Base-by-base conservation (phyloP, 139 green algal species). In the Mesotaenium endlicherianum region DNA sequence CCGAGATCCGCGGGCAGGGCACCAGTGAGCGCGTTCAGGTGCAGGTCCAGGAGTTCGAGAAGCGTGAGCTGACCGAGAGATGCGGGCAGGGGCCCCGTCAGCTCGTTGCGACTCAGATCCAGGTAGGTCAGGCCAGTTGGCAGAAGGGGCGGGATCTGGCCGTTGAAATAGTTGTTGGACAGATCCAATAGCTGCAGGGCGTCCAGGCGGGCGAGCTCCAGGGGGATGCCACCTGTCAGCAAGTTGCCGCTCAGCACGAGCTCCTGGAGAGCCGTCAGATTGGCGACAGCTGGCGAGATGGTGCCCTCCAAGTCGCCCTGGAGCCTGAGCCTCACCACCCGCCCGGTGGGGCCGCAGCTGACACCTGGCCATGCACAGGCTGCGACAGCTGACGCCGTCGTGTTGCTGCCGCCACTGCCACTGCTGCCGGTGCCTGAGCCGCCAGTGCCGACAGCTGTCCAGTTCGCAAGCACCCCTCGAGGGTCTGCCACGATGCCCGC, bases 121-220 rank as follows among this genome's bases (percentile, higher is more conserved):
- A 82, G 59, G 0, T 38, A 0, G 1, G 71, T 0, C 17, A 82
- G 75, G n/a, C n/a, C n/a, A n/a, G n/a, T 49, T 69, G 11, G 16
- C 39, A 42, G 41, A 6, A 20, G 17, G 43, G 74, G 14, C 3
- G 74, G 74, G 39, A 71, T 70, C 41, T 31, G 6, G 36, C 74
- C 74, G 17, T 3, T 81, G 5, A 81, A 42, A 17, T 38, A 36
- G 74, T 81, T 81, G 14, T 81, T 11, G 43, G 30, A 30, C 11
- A 81, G 41, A 6, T 81, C 26, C 8, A 81, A 72, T 26, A 34
- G 20, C 50, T 26, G 50, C 20, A 64, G 50, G 20, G 50, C 26
- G 20, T 20, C 26, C 50, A 64, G 50, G 50, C 50, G 20, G 20
- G 20, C 50, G 20, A 64, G 26, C 20, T 26, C 50, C 31, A 31